These are phyloP conservation scores for Medicago arabica DNA, from an alignment of 306 rosid genomes.

Conservation along the genomic window DNA sequence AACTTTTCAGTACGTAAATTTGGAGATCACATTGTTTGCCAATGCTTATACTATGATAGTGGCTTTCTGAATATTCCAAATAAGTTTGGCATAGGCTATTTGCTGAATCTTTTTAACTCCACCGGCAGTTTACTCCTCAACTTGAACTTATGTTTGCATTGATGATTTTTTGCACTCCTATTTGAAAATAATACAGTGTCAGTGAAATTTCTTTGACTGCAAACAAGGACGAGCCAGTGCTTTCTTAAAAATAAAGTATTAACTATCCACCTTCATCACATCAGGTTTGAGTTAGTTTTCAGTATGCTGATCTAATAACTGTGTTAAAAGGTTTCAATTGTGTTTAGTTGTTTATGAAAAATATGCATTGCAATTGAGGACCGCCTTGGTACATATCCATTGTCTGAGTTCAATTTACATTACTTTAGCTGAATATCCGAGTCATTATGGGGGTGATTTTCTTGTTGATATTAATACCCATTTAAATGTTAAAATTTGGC, in stretches of 20 bases:
- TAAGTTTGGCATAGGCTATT: neutral
- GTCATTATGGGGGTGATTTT: constrained; percentile 9
- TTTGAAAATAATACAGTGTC: neutral
- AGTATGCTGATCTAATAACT: neutral
- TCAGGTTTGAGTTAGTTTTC: neutral
- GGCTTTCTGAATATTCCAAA: neutral
- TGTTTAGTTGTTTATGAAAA: constrained; percentile 17
- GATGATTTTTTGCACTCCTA: neutral
- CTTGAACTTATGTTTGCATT: neutral
- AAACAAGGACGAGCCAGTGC: neutral
- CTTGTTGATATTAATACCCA: constrained; percentile 19
- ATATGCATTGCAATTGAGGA: constrained; percentile 6
- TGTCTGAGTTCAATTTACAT: constrained; percentile 8
- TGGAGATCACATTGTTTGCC: neutral
- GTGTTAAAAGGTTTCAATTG: constrained; percentile 5
- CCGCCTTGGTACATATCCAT: neutral
- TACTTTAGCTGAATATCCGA: neutral
- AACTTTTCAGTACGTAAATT: neutral
- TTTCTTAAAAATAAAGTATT: neutral
- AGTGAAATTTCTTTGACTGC: neutral
- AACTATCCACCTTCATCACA: neutral
- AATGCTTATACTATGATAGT: neutral
- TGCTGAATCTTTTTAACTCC: neutral
- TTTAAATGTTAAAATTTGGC: constrained; percentile 46
- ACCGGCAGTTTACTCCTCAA: neutral